A percentile compares a stretch with the other conserved stretches of the same genome.
Evolutionary conservation across 768 basidiomycete species (phyloP).

Genomic region (Thelephora ganbajun): DNA sequence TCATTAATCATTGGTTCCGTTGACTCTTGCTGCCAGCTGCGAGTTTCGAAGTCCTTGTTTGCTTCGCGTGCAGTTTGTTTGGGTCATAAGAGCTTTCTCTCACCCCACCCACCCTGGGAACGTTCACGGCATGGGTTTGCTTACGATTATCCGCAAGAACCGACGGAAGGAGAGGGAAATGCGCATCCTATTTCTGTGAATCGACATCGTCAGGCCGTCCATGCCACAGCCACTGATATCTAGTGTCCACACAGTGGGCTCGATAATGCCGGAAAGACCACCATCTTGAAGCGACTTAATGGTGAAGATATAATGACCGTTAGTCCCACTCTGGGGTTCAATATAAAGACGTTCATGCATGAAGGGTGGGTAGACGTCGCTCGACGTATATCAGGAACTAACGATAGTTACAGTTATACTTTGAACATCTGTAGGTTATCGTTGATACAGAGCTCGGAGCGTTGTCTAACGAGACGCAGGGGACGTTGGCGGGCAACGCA

Average conservation of each 20-base stretch:
- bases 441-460: not conserved
- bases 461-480: constrained; percentile 30
- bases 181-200: constrained; percentile 83
- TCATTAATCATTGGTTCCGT: no score
- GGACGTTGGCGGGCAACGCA: constrained; percentile 97
- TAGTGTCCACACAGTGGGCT: constrained; percentile 52
- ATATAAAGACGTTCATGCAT: constrained; percentile 93
- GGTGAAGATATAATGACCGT: constrained; percentile 81
- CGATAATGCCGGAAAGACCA: constrained; percentile 98
- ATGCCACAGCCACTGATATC: not conserved
- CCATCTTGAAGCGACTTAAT: constrained; percentile 89
- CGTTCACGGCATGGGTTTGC: constrained; percentile 57
- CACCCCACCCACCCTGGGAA: not conserved
- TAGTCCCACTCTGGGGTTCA: constrained; percentile 94
- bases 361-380: constrained; percentile 46
- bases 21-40: no score
- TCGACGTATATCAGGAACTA: not conserved
- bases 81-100: not conserved
- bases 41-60: no score
- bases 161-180: constrained; percentile 93
- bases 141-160: constrained; percentile 96
- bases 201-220: constrained; percentile 1
- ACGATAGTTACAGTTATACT: constrained; percentile 35
- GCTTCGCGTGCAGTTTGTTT: no score
- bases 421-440: constrained; percentile 59